Percentiles rank a stretch among this genome's conserved stretches.
Evolutionary conservation across 352 stramenopile species (phyloP).

Genomic region (Globisporangium rhizosaccharum): DNA sequence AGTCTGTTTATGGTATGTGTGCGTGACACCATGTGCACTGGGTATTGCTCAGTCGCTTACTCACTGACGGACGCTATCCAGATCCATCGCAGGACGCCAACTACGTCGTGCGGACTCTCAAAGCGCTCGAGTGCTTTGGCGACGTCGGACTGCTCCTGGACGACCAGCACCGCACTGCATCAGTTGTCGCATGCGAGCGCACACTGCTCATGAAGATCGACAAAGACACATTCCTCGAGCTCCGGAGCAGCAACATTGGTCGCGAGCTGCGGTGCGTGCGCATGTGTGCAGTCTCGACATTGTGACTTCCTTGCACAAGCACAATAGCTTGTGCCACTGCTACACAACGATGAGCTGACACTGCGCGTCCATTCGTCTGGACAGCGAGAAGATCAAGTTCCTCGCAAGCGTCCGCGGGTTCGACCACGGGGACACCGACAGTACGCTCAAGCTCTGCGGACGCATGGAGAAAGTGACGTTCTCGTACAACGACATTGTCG

Average conservation of each 20-base stretch:
- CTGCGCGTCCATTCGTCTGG: not conserved
- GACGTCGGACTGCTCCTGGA: conserved; percentile 55
- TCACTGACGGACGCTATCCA: not conserved
- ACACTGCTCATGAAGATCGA: conserved; percentile 73
- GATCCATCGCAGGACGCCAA: conserved; percentile 28
- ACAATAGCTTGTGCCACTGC: not conserved
- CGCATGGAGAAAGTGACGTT: conserved; percentile 56
- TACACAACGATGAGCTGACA: not conserved
- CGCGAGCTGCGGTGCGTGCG: conserved; percentile 46
- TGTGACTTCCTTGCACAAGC: not conserved
- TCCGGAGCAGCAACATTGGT: conserved; percentile 46
- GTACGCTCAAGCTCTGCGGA: conserved; percentile 43
- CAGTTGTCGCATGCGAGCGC: conserved; percentile 59
- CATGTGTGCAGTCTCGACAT: too few species aligned
- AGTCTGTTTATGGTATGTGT: not conserved
- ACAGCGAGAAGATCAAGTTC: conserved; percentile 63
- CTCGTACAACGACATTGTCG: conserved; percentile 64
- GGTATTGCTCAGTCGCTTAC: not conserved
- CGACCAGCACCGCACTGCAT: conserved; percentile 57
- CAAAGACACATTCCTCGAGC: conserved; percentile 50
- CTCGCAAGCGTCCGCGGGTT: conserved; percentile 35
- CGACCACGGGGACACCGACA: conserved; percentile 63
- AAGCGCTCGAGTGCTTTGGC: conserved; percentile 64
- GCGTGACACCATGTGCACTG: not conserved
- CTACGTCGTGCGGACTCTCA: conserved; percentile 62